Conservation (phyloP, 2,329 filamentous ascomycete genomes). For the Colletotrichum lupini region DNA sequence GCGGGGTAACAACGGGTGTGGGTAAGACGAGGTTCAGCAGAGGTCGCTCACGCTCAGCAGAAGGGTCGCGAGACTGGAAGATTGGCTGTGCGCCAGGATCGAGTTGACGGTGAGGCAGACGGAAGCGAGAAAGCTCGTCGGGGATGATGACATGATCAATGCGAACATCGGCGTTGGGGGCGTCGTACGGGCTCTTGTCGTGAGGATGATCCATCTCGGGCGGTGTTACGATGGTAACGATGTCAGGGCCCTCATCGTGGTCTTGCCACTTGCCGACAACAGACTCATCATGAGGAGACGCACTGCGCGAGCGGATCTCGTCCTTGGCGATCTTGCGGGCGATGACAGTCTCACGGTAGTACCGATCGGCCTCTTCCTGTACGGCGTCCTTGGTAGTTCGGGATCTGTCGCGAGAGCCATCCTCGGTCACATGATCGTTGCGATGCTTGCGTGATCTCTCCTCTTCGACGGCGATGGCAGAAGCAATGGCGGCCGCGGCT, state of each 20-base stretch:
- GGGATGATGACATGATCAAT: conserved; percentile 70
- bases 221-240: conserved; percentile 64
- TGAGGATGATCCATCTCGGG: conserved; percentile 60
- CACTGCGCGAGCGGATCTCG: conserved; percentile 63
- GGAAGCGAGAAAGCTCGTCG: conserved; percentile 56
- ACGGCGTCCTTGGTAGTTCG: conserved; percentile 54
- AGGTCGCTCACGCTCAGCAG: conserved; percentile 66
- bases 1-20: conserved; percentile 66
- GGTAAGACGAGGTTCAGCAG: conserved; percentile 71
- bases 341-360: conserved; percentile 66
- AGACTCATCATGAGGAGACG: conserved; percentile 61
- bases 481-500: conserved; percentile 57
- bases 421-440: conserved; percentile 46
- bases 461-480: conserved; percentile 57
- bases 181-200: conserved; percentile 64
- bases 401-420: conserved; percentile 47
- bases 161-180: conserved; percentile 71
- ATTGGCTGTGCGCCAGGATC: conserved; percentile 43
- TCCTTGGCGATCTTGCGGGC: conserved; percentile 66
- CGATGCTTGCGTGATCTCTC: conserved; percentile 47
- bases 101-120: conserved; percentile 39
- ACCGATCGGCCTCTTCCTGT: conserved; percentile 67
- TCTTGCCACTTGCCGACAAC: conserved; percentile 65
- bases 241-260: conserved; percentile 45
- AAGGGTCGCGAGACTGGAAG: conserved; percentile 62